Evolutionary conservation across 2,329 filamentous ascomycete species (phyloP).

Genomic region (Zymoseptoria pseudotritici): DNA sequence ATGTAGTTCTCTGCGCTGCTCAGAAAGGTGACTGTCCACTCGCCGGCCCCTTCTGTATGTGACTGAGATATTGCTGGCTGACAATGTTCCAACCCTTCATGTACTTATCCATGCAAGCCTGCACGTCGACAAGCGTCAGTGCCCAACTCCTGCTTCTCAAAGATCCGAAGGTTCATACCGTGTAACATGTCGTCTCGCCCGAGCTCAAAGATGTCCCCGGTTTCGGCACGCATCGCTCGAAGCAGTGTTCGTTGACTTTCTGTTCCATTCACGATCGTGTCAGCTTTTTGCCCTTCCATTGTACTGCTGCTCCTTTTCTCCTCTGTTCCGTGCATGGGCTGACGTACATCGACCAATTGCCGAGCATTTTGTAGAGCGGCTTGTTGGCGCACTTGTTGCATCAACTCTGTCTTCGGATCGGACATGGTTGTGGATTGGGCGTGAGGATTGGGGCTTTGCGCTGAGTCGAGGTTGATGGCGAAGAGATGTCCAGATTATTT

Average conservation of each 20-base stretch:
- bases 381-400: conserved; percentile 48
- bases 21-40: conserved; percentile 16
- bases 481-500: not conserved
- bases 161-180: too few relatives aligned
- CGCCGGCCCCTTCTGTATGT: conserved; percentile 38
- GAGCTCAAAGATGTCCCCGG: conserved; percentile 44
- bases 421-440: conserved; percentile 20
- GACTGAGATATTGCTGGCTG: conserved; percentile 41
- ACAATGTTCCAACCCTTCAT: conserved; percentile 48
- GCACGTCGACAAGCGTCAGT: too few relatives aligned
- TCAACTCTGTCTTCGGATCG: conserved; percentile 42
- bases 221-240: conserved; percentile 48
- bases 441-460: not conserved
- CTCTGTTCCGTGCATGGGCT: not conserved
- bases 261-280: conserved; percentile 15
- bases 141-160: too few relatives aligned
- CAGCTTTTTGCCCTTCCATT: not conserved
- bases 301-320: not conserved
- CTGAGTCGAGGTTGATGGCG: not conserved
- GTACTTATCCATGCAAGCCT: conserved; percentile 49
- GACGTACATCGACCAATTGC: conserved; percentile 41
- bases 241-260: conserved; percentile 52
- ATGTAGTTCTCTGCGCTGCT: not conserved
- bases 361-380: conserved; percentile 45
- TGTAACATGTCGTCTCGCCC: conserved; percentile 44